These are phyloP conservation scores for Ganoderma lucidum DNA, from an alignment of 1,284 basidiomycete species.

Conservation along the genomic window DNA sequence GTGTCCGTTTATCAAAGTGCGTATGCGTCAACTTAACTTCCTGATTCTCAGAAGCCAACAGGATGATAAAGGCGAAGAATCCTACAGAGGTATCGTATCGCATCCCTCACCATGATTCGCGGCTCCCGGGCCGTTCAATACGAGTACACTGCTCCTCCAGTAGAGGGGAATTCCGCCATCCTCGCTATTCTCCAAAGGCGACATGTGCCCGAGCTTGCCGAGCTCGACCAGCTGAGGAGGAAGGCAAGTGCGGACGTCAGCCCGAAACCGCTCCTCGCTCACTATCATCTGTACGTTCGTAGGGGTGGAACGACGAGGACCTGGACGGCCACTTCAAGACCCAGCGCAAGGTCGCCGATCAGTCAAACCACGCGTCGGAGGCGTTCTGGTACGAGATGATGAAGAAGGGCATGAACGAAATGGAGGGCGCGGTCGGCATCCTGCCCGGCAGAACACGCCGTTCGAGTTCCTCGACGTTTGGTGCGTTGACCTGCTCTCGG, in stretches of 20 bases:
- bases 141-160: background rate
- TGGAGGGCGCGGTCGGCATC: conserved; percentile 34
- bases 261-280: background rate
- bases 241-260: background rate
- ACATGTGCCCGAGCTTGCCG: conserved; percentile 8
- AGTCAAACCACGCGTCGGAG: background rate
- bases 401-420: conserved; percentile 36
- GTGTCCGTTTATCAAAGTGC: background rate
- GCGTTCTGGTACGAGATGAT: conserved; percentile 24
- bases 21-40: background rate
- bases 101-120: background rate
- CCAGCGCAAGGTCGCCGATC: conserved; percentile 15
- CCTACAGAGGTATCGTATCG: background rate
- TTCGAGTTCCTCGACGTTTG: conserved; percentile 40
- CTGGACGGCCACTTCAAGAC: conserved; percentile 22
- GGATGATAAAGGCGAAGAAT: background rate
- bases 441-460: conserved; percentile 26
- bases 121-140: background rate
- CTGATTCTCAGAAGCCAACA: background rate
- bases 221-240: background rate
- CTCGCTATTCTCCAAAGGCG: conserved; percentile 1
- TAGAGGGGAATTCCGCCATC: background rate
- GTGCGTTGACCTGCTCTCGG: conserved; percentile 27
- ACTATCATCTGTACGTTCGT: background rate
- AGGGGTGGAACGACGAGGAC: conserved; percentile 25